Evolutionary conservation across 1,139 yeast species (phyloP).

Genomic region (Candida glucosophila): DNA sequence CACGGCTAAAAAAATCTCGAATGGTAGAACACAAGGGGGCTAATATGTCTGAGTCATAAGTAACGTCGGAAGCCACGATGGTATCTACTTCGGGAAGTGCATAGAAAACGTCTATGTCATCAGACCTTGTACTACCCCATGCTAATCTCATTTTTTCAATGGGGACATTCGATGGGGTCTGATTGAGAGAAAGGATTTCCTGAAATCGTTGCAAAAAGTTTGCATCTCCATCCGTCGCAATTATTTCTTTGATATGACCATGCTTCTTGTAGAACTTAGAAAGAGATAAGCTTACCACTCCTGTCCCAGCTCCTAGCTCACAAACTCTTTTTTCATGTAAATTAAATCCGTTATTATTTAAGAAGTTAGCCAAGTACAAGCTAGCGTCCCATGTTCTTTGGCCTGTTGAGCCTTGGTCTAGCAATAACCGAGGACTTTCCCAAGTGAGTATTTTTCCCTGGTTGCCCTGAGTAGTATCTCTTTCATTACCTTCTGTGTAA

Average conservation of each 20-base stretch:
- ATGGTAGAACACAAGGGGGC: constrained; percentile 48
- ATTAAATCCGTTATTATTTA: constrained; percentile 14
- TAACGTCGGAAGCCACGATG: constrained; percentile 76
- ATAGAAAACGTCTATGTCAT: constrained; percentile 14
- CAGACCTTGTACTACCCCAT: constrained; percentile 44
- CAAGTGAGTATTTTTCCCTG: constrained; percentile 29
- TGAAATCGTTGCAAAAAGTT: constrained; percentile 46
- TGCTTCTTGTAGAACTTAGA: constrained; percentile 16
- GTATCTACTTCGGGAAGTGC: constrained; percentile 25
- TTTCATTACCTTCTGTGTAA: constrained; percentile 8
- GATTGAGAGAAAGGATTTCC: constrained; percentile 40
- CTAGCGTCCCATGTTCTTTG: constrained; percentile 94
- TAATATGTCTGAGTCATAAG: constrained; percentile 64
- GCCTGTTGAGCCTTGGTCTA: constrained; percentile 80
- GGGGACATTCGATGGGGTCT: constrained; percentile 36
- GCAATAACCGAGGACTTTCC: constrained; percentile 63
- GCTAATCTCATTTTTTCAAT: constrained; percentile 32
- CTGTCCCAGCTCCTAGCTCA: constrained; percentile 90
- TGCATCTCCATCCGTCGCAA: constrained; percentile 73
- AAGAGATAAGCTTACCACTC: constrained; percentile 62
- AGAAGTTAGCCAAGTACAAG: constrained; percentile 47
- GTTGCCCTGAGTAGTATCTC: constrained; percentile 29
- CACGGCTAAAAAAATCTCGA: constrained; percentile 23
- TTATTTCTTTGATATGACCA: constrained; percentile 18
- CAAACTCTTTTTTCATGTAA: constrained; percentile 25